phyloP scores from a whole-genome alignment of 225 moss, liverwort and hornwort genomes.

The Polytrichum formosum region DNA sequence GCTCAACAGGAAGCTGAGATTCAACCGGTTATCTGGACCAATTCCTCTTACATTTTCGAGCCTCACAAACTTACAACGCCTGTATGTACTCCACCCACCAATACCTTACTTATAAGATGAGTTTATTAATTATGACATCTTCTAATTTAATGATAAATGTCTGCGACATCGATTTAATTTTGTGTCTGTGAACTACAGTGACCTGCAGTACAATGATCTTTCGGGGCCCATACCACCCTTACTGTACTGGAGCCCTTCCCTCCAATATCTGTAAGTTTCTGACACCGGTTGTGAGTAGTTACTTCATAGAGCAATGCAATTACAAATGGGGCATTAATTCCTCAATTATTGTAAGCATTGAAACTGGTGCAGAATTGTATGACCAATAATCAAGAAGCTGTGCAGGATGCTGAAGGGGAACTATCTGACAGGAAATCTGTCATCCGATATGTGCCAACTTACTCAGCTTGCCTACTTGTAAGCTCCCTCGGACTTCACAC shows the following conservation, averaged over 20 bases:
- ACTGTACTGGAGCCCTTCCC: slow-evolving; percentile 56
- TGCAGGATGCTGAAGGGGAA: slow-evolving; percentile 54
- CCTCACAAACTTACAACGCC: slow-evolving; percentile 41
- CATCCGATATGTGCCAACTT: slow-evolving; percentile 57
- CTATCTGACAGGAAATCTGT: slow-evolving; percentile 47
- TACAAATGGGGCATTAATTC: too few species aligned
- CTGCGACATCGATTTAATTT: too few species aligned
- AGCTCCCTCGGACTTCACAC: neutral
- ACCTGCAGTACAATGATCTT: slow-evolving; percentile 51
- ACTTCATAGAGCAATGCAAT: too few species aligned
- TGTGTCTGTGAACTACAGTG: slow-evolving; percentile 16
- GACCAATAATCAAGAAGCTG: neutral
- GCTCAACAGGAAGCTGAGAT: slow-evolving; percentile 30
- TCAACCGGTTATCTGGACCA: slow-evolving; percentile 41
- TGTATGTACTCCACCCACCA: slow-evolving; percentile 26
- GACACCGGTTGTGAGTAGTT: neutral
- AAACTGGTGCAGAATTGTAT: too few species aligned
- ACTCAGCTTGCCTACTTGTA: slow-evolving; percentile 58
- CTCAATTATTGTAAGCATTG: too few species aligned
- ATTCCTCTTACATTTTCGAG: slow-evolving; percentile 53
- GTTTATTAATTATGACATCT: too few species aligned
- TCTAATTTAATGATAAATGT: too few species aligned
- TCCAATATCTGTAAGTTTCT: slow-evolving; percentile 40
- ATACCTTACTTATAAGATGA: too few species aligned
- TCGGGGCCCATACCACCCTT: slow-evolving; percentile 52